Evolutionary conservation across 2,329 filamentous ascomycete genomes (phyloP).

Genomic region (Penicillium sp.): DNA sequence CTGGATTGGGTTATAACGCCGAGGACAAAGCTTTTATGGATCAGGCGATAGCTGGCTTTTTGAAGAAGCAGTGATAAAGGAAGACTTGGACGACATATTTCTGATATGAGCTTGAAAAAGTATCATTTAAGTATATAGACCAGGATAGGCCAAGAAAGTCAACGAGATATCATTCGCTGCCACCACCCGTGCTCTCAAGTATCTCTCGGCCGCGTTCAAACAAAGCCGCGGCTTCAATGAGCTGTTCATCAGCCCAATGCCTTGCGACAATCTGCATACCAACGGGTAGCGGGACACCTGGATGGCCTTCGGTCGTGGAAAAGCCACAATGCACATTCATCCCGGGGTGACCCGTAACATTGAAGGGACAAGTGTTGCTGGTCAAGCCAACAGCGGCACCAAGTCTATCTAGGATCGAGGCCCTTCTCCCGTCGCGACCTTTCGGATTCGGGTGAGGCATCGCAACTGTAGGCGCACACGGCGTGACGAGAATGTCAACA

Average conservation of each 20-base stretch:
- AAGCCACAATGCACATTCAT: conserved; percentile 41
- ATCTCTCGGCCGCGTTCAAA: conserved; percentile 16
- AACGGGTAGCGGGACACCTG: conserved; percentile 38
- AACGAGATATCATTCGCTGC: background rate
- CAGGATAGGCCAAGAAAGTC: too few species aligned
- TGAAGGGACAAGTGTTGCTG: conserved; percentile 43
- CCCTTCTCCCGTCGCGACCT: background rate
- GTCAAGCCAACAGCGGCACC: conserved; percentile 40
- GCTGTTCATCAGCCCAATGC: conserved; percentile 22
- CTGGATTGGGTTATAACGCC: conserved; percentile 22
- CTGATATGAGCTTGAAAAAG: too few species aligned
- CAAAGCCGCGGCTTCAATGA: conserved; percentile 24
- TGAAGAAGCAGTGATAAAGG: background rate
- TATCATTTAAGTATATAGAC: too few species aligned
- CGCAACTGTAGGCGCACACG: conserved; percentile 41
- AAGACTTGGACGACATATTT: too few species aligned
- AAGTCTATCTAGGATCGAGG: conserved; percentile 34
- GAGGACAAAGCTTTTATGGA: conserved; percentile 26
- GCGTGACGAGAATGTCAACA: conserved; percentile 45
- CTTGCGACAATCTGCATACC: conserved; percentile 49
- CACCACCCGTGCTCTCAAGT: background rate
- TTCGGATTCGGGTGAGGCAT: conserved; percentile 34
- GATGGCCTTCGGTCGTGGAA: background rate
- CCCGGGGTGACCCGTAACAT: conserved; percentile 45
- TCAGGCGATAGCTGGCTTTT: conserved; percentile 17